Conservation (phyloP, 1,284 basidiomycete species). For the Ganoderma leucocontextum region DNA sequence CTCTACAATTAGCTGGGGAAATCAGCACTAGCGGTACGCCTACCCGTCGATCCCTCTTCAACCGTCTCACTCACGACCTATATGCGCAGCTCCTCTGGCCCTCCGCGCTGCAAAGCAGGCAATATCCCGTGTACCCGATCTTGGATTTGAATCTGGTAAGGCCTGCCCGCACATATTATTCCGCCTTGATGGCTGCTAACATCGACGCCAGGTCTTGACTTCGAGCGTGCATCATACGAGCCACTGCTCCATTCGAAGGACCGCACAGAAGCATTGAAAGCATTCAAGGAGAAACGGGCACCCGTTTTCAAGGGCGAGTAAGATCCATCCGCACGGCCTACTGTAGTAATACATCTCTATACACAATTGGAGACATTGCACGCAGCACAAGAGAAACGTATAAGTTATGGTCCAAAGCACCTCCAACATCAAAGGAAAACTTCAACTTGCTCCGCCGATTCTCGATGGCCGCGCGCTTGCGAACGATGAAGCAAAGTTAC, state of each 20-base stretch:
- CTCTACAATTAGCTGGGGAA: slow-evolving; percentile 68
- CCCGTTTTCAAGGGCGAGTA: slow-evolving; percentile 88
- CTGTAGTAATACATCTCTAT: slow-evolving; percentile 27
- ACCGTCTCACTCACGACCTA: not conserved
- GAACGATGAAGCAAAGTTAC: slow-evolving; percentile 30
- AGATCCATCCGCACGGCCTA: slow-evolving; percentile 31
- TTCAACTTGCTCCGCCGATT: slow-evolving; percentile 23
- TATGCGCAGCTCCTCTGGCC: slow-evolving; percentile 80
- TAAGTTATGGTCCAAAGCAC: slow-evolving; percentile 24
- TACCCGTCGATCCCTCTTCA: not conserved
- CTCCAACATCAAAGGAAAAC: not conserved
- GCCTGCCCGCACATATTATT: not conserved
- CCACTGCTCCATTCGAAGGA: slow-evolving; percentile 83
- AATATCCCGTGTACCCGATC: slow-evolving; percentile 81
- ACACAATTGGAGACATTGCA: not conserved
- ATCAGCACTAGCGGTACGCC: slow-evolving; percentile 76
- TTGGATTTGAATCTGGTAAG: slow-evolving; percentile 79
- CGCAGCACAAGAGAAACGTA: slow-evolving; percentile 11
- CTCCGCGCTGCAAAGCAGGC: slow-evolving; percentile 90
- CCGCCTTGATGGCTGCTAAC: not conserved
- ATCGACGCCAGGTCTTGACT: slow-evolving; percentile 76
- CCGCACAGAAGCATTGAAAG: slow-evolving; percentile 84
- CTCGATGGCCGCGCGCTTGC: slow-evolving; percentile 30
- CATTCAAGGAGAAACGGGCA: slow-evolving; percentile 89
- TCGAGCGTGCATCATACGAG: slow-evolving; percentile 90